These are phyloP conservation scores for Colletotrichum coccodes DNA, from an alignment of 2,329 filamentous ascomycete species.

Conservation along the genomic window DNA sequence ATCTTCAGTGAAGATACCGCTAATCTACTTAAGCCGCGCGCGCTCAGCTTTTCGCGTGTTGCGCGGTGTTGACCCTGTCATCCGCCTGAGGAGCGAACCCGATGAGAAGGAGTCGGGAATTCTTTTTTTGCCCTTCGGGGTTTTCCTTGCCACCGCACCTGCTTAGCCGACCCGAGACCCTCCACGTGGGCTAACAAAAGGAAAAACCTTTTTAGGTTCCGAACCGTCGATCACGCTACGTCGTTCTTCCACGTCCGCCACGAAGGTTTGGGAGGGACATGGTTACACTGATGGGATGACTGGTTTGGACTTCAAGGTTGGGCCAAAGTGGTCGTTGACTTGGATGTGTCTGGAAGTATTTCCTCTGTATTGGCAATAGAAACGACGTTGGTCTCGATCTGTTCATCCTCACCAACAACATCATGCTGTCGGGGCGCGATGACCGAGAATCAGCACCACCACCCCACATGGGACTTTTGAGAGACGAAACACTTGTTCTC, in stretches of 20 bases:
- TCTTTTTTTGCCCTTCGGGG: slow-evolving; percentile 4
- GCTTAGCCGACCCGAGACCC: neutral
- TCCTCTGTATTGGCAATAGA: no score
- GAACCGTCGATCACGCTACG: neutral
- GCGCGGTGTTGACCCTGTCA: neutral
- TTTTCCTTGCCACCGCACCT: slow-evolving; percentile 7
- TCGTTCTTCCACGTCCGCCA: neutral
- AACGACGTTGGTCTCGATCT: no score
- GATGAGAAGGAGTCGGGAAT: slow-evolving; percentile 11
- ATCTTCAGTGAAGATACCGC: slow-evolving; percentile 6
- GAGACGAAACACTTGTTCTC: slow-evolving; percentile 29
- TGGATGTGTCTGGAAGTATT: no score
- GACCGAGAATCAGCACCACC: neutral
- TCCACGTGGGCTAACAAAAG: neutral
- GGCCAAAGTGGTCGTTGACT: no score
- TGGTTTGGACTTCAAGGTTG: no score
- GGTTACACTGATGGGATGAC: no score
- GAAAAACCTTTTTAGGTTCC: neutral
- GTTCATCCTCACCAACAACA: neutral
- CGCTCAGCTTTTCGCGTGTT: neutral
- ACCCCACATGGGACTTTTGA: slow-evolving; percentile 20
- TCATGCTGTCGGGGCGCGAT: neutral
- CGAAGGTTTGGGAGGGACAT: neutral
- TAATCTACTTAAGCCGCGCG: slow-evolving; percentile 5
- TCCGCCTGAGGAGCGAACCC: neutral